Conservation (phyloP, 2,329 filamentous ascomycete genomes). For the Hysterium pulicare region DNA sequence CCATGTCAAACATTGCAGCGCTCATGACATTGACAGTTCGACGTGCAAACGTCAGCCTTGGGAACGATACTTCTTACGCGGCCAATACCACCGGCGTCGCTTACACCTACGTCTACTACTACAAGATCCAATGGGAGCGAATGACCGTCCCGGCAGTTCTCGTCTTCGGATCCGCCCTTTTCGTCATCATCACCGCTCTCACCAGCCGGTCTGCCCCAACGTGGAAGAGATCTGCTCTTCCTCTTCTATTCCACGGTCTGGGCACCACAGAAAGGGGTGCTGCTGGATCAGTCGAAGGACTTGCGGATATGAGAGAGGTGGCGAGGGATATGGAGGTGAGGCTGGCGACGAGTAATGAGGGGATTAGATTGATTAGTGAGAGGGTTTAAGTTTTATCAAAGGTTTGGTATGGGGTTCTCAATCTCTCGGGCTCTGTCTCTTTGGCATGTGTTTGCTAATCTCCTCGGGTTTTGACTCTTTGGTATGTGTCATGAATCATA, state of each 20-base stretch:
- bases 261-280: too few species aligned
- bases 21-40: constrained; percentile 3
- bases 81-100: not conserved
- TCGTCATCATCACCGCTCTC: constrained; percentile 3
- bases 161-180: not conserved
- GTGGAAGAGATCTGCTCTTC: constrained; percentile 6
- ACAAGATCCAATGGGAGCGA: constrained; percentile 3
- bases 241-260: constrained; percentile 7
- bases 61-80: not conserved
- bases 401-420: too few species aligned
- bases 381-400: too few species aligned
- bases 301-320: too few species aligned
- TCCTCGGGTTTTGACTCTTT: too few species aligned
- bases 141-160: constrained; percentile 2
- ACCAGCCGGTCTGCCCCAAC: not conserved
- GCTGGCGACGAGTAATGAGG: too few species aligned
- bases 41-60: not conserved
- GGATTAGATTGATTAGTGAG: too few species aligned
- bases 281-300: too few species aligned
- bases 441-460: too few species aligned
- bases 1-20: constrained; percentile 2
- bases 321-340: too few species aligned
- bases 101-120: constrained; percentile 2
- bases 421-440: too few species aligned
- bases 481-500: too few species aligned